phyloP scores from a whole-genome alignment of 768 basidiomycete species.

The Tulasnella sp. region DNA sequence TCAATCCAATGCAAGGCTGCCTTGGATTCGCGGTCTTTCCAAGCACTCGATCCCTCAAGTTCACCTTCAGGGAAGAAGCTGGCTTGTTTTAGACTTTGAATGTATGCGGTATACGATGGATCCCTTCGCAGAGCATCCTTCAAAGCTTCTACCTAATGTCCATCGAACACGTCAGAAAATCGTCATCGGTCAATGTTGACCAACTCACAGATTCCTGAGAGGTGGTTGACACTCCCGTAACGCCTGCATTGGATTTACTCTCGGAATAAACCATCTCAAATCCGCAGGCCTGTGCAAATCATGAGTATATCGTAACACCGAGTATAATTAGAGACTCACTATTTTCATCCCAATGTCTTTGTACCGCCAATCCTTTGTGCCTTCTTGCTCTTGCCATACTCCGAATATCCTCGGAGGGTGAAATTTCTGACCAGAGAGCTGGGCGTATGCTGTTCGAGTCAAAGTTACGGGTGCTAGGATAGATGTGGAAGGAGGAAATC shows the following conservation, averaged over 20 bases:
- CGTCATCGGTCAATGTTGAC: constrained; percentile 5
- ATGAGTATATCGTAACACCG: neutral
- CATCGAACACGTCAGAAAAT: constrained; percentile 3
- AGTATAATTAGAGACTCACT: constrained; percentile 30
- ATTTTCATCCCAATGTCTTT: constrained; percentile 88
- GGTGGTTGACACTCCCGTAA: no score
- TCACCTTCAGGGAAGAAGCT: constrained; percentile 70
- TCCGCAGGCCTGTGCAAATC: constrained; percentile 55
- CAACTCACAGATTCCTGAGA: neutral
- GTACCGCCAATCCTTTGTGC: constrained; percentile 58
- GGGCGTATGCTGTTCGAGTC: constrained; percentile 90
- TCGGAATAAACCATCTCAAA: constrained; percentile 96
- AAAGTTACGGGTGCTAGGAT: constrained; percentile 52
- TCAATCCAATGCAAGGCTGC: constrained; percentile 56
- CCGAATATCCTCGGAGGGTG: constrained; percentile 85
- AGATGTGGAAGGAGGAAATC: constrained; percentile 65
- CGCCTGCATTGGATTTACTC: no score
- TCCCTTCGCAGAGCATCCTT: constrained; percentile 57
- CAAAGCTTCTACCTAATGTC: constrained; percentile 42
- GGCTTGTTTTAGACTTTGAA: constrained; percentile 46
- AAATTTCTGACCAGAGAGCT: constrained; percentile 82
- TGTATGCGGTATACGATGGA: constrained; percentile 55
- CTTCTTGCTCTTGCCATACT: constrained; percentile 43
- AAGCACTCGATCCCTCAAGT: constrained; percentile 58
- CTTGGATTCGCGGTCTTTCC: constrained; percentile 58